phyloP scores from a whole-genome alignment of 176 grass and related monocot genomes.

The Aegilops bicornis region DNA sequence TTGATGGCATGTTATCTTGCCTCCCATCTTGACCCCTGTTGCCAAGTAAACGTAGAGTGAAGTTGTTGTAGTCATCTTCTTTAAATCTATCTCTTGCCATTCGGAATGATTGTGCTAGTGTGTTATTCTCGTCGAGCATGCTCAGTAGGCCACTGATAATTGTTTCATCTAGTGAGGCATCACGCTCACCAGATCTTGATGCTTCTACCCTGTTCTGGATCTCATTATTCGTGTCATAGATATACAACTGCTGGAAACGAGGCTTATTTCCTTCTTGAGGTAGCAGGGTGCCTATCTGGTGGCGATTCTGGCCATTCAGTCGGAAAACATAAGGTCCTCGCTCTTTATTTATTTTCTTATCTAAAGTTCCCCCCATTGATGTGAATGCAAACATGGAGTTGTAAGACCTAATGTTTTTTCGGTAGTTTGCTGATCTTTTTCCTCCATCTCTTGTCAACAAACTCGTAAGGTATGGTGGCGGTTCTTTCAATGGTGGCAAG shows the following conservation, averaged over 20 bases:
- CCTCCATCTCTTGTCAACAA: constrained; percentile 6
- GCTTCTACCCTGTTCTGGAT: constrained; percentile 25
- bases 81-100: constrained; percentile 42
- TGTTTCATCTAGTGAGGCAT: neutral
- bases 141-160: neutral
- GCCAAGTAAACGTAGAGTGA: neutral
- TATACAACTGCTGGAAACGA: constrained; percentile 10
- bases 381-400: constrained; percentile 46
- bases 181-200: neutral
- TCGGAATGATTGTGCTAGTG: constrained; percentile 28
- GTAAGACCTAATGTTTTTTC: constrained; percentile 28
- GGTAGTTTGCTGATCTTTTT: neutral
- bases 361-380: constrained; percentile 27
- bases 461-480: constrained; percentile 14
- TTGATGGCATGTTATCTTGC: constrained; percentile 18
- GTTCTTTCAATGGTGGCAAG: constrained; percentile 21
- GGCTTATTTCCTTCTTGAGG: constrained; percentile 12
- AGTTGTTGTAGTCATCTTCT: neutral
- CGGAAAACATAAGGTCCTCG: constrained; percentile 31
- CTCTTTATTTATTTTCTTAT: constrained; percentile 24
- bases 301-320: constrained; percentile 30
- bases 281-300: constrained; percentile 25
- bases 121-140: constrained; percentile 36
- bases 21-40: constrained; percentile 17
- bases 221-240: constrained; percentile 29